phyloP scores from a whole-genome alignment of 1,284 basidiomycete genomes.

The Ganoderma lucidum region DNA sequence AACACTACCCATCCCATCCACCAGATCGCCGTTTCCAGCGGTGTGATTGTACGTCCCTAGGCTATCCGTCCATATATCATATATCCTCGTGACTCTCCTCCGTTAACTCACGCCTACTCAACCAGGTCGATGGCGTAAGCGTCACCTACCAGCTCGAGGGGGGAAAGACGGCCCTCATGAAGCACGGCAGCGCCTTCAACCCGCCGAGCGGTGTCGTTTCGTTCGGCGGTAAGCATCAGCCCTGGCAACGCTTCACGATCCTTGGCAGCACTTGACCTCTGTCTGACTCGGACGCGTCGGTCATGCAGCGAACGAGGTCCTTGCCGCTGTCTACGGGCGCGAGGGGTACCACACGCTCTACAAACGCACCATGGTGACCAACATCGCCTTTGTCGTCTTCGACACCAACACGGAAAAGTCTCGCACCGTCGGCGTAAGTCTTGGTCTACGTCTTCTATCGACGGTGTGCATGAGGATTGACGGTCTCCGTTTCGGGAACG shows the following conservation, averaged over 20 bases:
- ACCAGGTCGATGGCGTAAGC: slow-evolving; percentile 27
- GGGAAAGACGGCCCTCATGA: slow-evolving; percentile 2
- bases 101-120: background rate
- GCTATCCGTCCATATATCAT: background rate
- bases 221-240: slow-evolving; percentile 6
- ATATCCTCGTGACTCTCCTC: background rate
- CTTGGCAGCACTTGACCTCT: background rate
- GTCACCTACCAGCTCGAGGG: slow-evolving; percentile 24
- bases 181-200: slow-evolving; percentile 26
- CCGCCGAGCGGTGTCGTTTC: background rate
- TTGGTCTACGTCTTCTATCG: background rate
- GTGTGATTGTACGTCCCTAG: slow-evolving; percentile 18
- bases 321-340: slow-evolving; percentile 28
- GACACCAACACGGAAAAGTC: slow-evolving; percentile 14
- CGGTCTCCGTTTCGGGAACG: slow-evolving; percentile 17
- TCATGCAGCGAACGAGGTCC: slow-evolving; percentile 21
- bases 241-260: background rate
- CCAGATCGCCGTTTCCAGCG: slow-evolving; percentile 21
- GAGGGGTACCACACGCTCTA: slow-evolving; percentile 26
- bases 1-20: slow-evolving; percentile 24
- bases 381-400: slow-evolving; percentile 30
- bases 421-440: slow-evolving; percentile 27
- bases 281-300: background rate
- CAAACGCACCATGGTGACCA: slow-evolving; percentile 28
- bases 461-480: background rate